Base-by-base conservation (phyloP, 495 filamentous ascomycete genomes). In the Aspergillus olivimuriae region DNA sequence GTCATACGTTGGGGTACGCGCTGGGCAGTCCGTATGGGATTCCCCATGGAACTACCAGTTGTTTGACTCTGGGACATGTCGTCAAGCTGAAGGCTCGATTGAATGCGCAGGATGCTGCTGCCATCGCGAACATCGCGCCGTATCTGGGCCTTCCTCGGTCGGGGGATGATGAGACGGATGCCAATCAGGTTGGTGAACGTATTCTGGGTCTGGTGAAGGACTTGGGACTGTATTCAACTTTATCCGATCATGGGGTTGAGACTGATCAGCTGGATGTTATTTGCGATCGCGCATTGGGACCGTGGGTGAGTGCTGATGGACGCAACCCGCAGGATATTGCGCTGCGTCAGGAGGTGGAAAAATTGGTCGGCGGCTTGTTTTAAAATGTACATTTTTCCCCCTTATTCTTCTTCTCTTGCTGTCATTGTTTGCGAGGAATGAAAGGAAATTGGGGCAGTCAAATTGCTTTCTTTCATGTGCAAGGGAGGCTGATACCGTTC, bases 11-110 rank as follows among this genome's bases (percentile, higher is more conserved):
- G 9, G 41, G 41, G 4, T 28, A 44, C 26, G 41, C 31, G 10
- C 9, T 44, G 17, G 41, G 41, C 3, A 34, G 30, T 22, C 17
- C 31, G 18, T 44, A 44, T 16, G 41, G 41, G 34, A 44, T 44
- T 24, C 41, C 41, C 4, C 41, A 44, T 44, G 41, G 41, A 12
- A 44, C 35, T 35, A 44, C 41, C 10, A 32, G 24, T 14, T 44
- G 41, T 35, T 32, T 44, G 41, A 44, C 41, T 0, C 18, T 44
- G 4, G 41, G 41, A 12, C 11, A 26, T 9, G 41, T 44, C 14
- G 41, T 44, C 2, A 19, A 35, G 6, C 30, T 44, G 1, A 34
- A 44, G 17, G 41, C 30, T 11, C 30, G 41, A 2, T n/a, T 14
- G 16, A 32, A n/a, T 4, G 11, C 3, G 41, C 30, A 44, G 17